Conservation (phyloP, 495 filamentous ascomycete species). For the Neurospora hispaniola region DNA sequence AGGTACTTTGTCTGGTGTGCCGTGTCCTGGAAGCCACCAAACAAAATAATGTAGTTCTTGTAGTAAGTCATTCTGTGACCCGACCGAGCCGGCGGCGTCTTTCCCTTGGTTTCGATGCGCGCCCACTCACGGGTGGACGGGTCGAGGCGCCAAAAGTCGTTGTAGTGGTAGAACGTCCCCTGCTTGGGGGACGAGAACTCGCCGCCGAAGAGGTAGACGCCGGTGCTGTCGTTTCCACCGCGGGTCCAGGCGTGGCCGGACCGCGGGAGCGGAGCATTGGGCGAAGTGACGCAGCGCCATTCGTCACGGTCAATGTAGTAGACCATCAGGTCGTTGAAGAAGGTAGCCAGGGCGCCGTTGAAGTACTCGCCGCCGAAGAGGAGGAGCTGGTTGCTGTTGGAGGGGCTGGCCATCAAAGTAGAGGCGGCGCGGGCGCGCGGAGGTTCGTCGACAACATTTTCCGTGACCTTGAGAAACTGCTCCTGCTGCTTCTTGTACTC, state of each 20-base stretch:
- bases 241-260: conserved; percentile 90
- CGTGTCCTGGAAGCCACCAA: conserved; percentile 79
- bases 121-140: conserved; percentile 77
- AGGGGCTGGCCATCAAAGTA: conserved; percentile 71
- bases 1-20: conserved; percentile 88
- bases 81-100: conserved; percentile 77
- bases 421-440: conserved; percentile 69
- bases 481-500: conserved; percentile 81
- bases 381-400: conserved; percentile 79
- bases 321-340: conserved; percentile 69
- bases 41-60: conserved; percentile 48
- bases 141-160: conserved; percentile 93
- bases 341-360: conserved; percentile 52
- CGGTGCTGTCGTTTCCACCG: conserved; percentile 67
- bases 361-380: conserved; percentile 76
- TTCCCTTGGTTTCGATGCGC: conserved; percentile 76
- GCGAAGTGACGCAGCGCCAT: conserved; percentile 80
- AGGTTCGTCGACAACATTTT: conserved; percentile 56
- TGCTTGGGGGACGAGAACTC: conserved; percentile 68
- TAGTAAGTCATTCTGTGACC: conserved; percentile 93
- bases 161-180: conserved; percentile 98
- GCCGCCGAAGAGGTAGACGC: conserved; percentile 86
- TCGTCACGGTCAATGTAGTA: conserved; percentile 79
- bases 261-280: conserved; percentile 83
- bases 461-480: conserved; percentile 86